Base-by-base conservation (phyloP, 2,329 filamentous ascomycete species). In the Phoma sp. region DNA sequence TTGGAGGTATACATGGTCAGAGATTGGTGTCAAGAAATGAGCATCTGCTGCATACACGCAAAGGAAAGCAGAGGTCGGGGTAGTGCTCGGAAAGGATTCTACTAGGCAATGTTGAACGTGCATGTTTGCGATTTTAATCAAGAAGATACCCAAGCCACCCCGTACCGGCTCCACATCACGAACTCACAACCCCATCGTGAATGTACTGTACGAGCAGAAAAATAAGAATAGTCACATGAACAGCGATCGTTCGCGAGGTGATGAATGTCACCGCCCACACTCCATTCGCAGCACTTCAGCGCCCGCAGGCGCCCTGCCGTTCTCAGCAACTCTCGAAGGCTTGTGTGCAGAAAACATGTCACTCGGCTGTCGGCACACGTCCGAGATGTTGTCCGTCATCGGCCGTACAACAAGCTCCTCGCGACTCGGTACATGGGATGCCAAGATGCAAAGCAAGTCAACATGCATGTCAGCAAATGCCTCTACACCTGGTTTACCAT, bases 21-120 rank as follows among this genome's bases (percentile, higher is more conserved):
- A 80, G 85, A 83, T 65, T 98, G 93, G 93, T 97, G 93, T 69
- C 90, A 96, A 75, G 86, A 85, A 36, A 89, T 89, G 72, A 92
- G 93, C 40, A 81, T 98, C 8, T 96, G 92, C 67, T 96, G 92
- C 73, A 79, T 92, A 29, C 90, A 86, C 86, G 87, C 81, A 64
- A 57, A 57, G 14, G 82, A 84, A 60, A 70, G 74, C 10, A 52
- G 75, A 33, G 63, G 62, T n/a, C 65, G 61, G 38, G 60, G 61
- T n/a, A 57, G 59, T 23, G 59, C 46, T 6, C 58, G 60, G 38
- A 65, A 64, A 46, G 60, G 65, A 9, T 44, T 63, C 14, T 67
- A 67, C 46, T 69, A 56, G 58, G 4, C 24, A 6, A 13, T 18
- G 18, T 18, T 18, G 18, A 18, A 18, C 18, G 18, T 18, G 18